These are phyloP conservation scores for Suillus fuscotomentosus DNA, from an alignment of 768 basidiomycete genomes.

Conservation along the genomic window DNA sequence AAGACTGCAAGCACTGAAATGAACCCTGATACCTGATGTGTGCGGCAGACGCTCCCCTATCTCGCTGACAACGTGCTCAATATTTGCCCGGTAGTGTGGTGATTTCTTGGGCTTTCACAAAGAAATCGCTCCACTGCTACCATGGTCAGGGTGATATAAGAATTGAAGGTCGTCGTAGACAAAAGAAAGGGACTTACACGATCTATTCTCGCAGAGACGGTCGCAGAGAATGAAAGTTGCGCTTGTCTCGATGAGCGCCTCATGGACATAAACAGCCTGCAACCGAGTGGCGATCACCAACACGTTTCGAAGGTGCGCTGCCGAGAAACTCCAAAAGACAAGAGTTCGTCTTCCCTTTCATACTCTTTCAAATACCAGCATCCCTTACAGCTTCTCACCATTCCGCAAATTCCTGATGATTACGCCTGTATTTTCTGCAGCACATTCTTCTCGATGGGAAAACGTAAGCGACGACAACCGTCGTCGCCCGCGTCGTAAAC, in stretches of 20 bases:
- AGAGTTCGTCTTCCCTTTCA: background rate
- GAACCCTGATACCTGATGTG: background rate
- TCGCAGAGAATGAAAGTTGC: too few relatives aligned
- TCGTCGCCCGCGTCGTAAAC: background rate
- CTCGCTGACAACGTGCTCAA: background rate
- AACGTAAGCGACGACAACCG: conserved; percentile 8
- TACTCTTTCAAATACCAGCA: background rate
- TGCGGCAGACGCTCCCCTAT: background rate
- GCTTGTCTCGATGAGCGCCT: background rate
- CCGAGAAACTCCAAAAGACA: background rate
- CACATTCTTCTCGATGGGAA: conserved; percentile 28
- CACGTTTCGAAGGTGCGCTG: conserved; percentile 1
- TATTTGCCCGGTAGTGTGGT: background rate
- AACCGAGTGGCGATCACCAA: background rate
- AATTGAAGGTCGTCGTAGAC: background rate
- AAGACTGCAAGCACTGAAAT: background rate
- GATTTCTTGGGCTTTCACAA: background rate
- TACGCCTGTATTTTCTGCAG: conserved; percentile 31
- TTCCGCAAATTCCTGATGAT: conserved; percentile 11
- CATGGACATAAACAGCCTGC: conserved; percentile 1
- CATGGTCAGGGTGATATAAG: background rate
- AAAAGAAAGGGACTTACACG: background rate
- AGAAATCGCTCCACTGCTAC: background rate
- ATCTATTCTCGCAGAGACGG: background rate
- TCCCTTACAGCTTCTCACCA: too few relatives aligned